Percentiles rank a stretch among this genome's conserved stretches.
These are phyloP conservation scores for Nemania sp. DNA, from an alignment of 2,329 filamentous ascomycete species.

Conservation along the genomic window DNA sequence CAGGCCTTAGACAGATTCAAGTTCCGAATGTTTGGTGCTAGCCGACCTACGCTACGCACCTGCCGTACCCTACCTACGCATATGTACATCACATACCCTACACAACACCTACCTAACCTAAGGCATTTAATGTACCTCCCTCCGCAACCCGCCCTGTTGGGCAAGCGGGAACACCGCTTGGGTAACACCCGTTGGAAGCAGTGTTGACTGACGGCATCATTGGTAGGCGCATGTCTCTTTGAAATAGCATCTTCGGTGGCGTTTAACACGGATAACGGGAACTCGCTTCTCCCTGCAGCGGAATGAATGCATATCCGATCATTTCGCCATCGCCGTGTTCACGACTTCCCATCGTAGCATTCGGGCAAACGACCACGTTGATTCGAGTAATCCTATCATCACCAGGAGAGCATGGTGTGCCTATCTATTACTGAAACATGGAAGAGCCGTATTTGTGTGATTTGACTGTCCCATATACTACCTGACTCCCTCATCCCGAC, in stretches of 20 bases:
- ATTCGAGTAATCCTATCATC: constrained; percentile 7
- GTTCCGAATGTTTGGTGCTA: neutral
- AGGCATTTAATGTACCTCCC: too few species aligned
- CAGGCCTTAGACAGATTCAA: constrained; percentile 8
- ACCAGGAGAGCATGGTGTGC: neutral
- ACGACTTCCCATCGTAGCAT: constrained; percentile 9
- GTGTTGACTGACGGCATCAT: constrained; percentile 1
- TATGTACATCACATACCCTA: neutral
- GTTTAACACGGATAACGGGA: constrained; percentile 27
- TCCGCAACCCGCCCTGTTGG: neutral
- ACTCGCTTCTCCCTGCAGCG: constrained; percentile 16
- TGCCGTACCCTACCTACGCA: too few species aligned
- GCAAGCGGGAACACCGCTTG: neutral
- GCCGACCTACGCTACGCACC: neutral
- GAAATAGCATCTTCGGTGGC: constrained; percentile 4
- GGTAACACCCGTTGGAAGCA: constrained; percentile 2
- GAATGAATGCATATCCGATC: constrained; percentile 19
- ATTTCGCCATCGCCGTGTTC: neutral
- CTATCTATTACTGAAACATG: constrained; percentile 17
- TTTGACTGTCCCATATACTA: neutral
- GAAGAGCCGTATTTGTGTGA: constrained; percentile 4
- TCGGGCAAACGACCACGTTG: neutral
- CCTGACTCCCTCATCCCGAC: neutral
- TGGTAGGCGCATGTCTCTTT: constrained; percentile 18
- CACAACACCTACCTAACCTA: too few species aligned